Conservation (phyloP, 306 rosid genomes). For the Mimosa pudica region DNA sequence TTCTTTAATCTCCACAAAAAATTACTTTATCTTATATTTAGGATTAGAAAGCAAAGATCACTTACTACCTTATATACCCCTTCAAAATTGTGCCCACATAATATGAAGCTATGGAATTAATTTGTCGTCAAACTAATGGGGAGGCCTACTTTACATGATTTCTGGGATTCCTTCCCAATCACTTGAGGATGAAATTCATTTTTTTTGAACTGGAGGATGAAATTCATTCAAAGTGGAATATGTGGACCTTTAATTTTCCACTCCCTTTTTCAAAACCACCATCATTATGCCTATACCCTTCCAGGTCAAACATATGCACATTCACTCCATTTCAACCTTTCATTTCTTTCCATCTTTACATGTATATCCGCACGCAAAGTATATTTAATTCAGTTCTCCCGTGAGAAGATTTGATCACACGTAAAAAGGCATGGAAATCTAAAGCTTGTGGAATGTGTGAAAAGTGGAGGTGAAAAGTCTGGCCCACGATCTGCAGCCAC, state of each 20-base stretch:
- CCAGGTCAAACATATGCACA: constrained; percentile 32
- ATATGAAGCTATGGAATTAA: background rate
- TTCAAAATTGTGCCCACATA: constrained; percentile 5
- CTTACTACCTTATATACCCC: background rate
- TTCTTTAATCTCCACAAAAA: too few species aligned
- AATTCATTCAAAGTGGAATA: constrained; percentile 39
- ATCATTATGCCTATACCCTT: constrained; percentile 41
- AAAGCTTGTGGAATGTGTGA: constrained; percentile 39
- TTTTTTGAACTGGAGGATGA: too few species aligned
- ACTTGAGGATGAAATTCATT: constrained; percentile 36
- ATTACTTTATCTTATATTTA: too few species aligned
- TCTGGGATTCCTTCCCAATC: constrained; percentile 42
- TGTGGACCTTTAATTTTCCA: constrained; percentile 36
- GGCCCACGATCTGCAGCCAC: constrained; percentile 38
- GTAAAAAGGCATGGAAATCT: constrained; percentile 28
- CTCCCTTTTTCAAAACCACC: constrained; percentile 40
- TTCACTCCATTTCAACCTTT: constrained; percentile 12
- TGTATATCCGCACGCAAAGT: background rate
- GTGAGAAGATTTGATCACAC: constrained; percentile 34
- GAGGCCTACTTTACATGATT: constrained; percentile 26
- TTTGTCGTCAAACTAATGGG: constrained; percentile 22
- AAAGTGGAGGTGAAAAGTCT: constrained; percentile 29
- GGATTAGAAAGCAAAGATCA: background rate
- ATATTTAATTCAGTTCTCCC: background rate
- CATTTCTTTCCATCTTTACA: background rate